A percentile compares a stretch with the other conserved stretches of the same genome.
phyloP scores from a whole-genome alignment of 2,329 filamentous ascomycete genomes.

The Talaromyces islandicus region DNA sequence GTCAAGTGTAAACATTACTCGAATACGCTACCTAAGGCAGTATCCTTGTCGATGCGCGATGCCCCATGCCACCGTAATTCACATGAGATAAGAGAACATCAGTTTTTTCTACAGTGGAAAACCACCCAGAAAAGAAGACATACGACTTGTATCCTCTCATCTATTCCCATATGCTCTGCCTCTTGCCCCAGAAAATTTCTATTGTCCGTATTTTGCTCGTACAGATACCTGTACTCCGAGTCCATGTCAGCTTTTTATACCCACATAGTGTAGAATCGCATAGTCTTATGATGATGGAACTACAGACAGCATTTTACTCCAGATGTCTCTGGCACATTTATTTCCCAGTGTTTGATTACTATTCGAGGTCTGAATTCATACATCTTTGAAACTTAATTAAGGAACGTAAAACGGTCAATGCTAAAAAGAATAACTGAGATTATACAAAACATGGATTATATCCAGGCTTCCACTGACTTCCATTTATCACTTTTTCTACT shows the following conservation, averaged over 20 bases:
- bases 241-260: no score
- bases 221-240: no score
- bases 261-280: background rate
- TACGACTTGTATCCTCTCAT: no score
- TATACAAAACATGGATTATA: background rate
- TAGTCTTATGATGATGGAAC: background rate
- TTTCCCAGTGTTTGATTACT: background rate
- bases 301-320: background rate
- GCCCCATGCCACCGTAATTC: no score
- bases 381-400: background rate
- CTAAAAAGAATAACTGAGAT: background rate
- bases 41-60: no score
- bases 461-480: background rate
- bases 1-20: no score
- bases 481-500: no score
- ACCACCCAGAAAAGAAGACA: no score
- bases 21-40: no score
- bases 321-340: background rate
- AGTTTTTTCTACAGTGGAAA: no score
- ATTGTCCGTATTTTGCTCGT: no score
- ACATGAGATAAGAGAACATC: no score
- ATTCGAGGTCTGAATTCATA: background rate
- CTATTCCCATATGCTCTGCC: background rate
- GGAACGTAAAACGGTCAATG: background rate
- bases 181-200: background rate